Evolutionary conservation across 2,329 filamentous ascomycete species (phyloP).

Genomic region (Aspergillus brasiliensis): DNA sequence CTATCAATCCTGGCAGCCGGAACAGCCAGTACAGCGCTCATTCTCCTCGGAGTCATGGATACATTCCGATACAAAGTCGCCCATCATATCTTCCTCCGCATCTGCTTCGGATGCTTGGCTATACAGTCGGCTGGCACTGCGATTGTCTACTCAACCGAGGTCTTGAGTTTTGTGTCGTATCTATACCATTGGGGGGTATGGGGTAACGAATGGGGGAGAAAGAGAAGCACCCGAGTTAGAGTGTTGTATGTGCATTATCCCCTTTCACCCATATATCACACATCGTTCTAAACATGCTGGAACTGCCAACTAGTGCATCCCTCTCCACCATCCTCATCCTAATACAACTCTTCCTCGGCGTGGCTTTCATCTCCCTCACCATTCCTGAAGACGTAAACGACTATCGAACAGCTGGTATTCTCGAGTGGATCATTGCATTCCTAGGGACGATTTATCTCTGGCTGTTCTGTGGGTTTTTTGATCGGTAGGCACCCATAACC

Average conservation of each 20-base stretch:
- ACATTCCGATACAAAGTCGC: constrained; percentile 24
- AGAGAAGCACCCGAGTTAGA: constrained; percentile 17
- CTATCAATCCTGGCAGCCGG: constrained; percentile 22
- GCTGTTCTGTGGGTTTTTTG: constrained; percentile 25
- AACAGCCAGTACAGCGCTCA: constrained; percentile 18
- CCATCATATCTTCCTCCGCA: constrained; percentile 22
- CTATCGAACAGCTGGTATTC: constrained; percentile 19
- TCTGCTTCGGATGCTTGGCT: constrained; percentile 24
- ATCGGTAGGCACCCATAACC: constrained; percentile 13
- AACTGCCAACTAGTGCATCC: constrained; percentile 14
- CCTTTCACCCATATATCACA: neutral
- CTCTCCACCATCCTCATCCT: constrained; percentile 24
- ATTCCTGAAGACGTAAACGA: constrained; percentile 13
- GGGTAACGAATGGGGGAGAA: constrained; percentile 15
- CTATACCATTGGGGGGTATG: constrained; percentile 18
- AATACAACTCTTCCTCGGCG: constrained; percentile 20
- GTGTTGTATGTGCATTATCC: constrained; percentile 18
- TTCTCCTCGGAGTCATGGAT: constrained; percentile 24
- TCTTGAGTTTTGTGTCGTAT: constrained; percentile 19
- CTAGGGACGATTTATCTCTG: constrained; percentile 23
- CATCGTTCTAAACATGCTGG: neutral
- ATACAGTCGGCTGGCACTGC: constrained; percentile 24
- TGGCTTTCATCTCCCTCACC: constrained; percentile 22
- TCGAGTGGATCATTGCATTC: constrained; percentile 28
- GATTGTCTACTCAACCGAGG: constrained; percentile 26